Base-by-base conservation (phyloP, 2,329 filamentous ascomycete species). In the Fusarium duplospermum region DNA sequence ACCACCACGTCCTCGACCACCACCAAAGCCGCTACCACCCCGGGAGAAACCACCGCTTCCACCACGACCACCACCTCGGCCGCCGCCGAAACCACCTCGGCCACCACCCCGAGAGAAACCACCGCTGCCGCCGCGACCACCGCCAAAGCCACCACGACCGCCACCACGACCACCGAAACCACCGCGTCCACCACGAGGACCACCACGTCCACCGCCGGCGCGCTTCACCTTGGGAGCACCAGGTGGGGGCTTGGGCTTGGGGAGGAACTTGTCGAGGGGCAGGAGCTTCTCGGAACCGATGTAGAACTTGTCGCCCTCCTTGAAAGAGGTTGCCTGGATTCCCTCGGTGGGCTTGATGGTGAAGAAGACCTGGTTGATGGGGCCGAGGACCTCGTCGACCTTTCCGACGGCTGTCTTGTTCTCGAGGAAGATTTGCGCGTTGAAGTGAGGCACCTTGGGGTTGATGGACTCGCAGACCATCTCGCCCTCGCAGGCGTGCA, bases 391-490 rank as follows among this genome's bases (percentile, higher is more conserved):
- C 87, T 99, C 96, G 86, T 99, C 96, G 82, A 99, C 93, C 87
- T 98, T 98, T 84, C 96, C 96, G 83, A 99, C 91, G 72, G 93
- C 88, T 54, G 93, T 96, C 93, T 98, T 99, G 89, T 98, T 99
- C 89, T 98, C 96, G 80, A 98, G 93, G 87, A 96, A 99, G 84
- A 99, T 97, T 77, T 95, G 95, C 71, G 96, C 96, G 88, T 98
- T 98, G 92, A 99, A 99, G 88, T 97, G 97, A 72, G 96, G 96
- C 75, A 99, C 93, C 87, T 98, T 98, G 79, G 93, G 88, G 88
- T 98, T 98, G 85, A 93, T 93, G 77, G 94, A 97, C 85, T 95
- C 92, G 93, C 96, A 98, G 78, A 99, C 93, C 89, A 99, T 96
- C 86, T 99, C 96, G 83, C 96, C 96, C 86, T 99, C 96, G 86